Evolutionary conservation across 208 protist species (phyloP), one percentile per base, ranked within the genome.

Genomic region (Wallacemonas rigidus): DNA sequence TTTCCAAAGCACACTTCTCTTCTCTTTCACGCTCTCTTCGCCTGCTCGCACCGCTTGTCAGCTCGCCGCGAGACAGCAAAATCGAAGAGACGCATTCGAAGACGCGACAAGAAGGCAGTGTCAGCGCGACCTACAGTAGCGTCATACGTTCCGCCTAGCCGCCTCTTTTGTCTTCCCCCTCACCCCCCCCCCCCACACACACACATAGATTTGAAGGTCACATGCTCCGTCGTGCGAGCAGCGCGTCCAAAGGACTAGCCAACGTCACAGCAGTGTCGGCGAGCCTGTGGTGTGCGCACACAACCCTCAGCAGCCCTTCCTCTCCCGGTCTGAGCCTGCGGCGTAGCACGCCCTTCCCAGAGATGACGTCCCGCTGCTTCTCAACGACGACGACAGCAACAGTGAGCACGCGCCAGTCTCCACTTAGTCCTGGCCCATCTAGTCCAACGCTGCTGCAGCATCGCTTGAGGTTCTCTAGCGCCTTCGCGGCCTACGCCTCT

Each of bases 191-290:
- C 26, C n/a, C n/a, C n/a, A n/a, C 26, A 26, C 26, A 26, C 26
- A 26, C 26, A 26, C 26, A 26, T 26, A 26, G 26, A 26, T 26
- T 26, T 26, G 26, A 26, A 26, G 26, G 26, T 26, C 26, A 26
- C 26, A 71, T 71, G 67, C 67, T 71, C 40, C 67, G 67, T 48
- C 67, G 53, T 48, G 67, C 40, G 6, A 71, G 39, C 26, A 58
- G 67, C 26, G 40, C 36, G n/a, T 44, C 47, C 47, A 56, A 14
- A 3, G 36, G 63, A 5, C 12, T 44, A 3, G 2, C 63, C 6
- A 51, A 5, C 8, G 63, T 36, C 7, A 36, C n/a, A 38, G 12
- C 43, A 9, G 43, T 50, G 15, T 65, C 60, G 3, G 60, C 43
- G 11, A 35, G 5, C 8, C 6, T 50, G 11, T 65, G 60, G 40